These are phyloP conservation scores for Panicum hallii DNA, from an alignment of 202 grass and related monocot species.

Conservation along the genomic window DNA sequence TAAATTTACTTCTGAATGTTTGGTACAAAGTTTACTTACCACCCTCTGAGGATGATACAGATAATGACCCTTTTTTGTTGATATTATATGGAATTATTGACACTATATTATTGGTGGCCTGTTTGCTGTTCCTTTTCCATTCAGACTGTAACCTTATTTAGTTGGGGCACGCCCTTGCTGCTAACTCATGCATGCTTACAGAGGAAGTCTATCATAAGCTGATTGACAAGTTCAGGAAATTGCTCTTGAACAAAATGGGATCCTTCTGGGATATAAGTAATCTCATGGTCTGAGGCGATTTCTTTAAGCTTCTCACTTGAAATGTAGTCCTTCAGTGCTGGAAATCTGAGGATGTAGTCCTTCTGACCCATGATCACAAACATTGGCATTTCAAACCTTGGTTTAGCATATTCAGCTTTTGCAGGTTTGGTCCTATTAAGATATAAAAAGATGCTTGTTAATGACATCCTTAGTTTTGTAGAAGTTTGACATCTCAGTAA, in stretches of 20 bases:
- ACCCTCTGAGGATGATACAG: background rate
- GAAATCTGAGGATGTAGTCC: constrained; percentile 61
- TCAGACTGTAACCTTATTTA: background rate
- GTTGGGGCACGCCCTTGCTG: background rate
- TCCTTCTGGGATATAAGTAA: constrained; percentile 52
- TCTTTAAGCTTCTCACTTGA: constrained; percentile 55
- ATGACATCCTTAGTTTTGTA: background rate
- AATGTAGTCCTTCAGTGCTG: constrained; percentile 46
- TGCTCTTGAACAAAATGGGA: constrained; percentile 72
- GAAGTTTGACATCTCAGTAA: background rate
- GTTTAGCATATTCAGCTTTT: background rate
- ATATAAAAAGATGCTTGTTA: background rate
- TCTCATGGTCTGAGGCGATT: constrained; percentile 56
- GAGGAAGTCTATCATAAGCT: constrained; percentile 48
- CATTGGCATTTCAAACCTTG: constrained; percentile 59
- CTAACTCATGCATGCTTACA: constrained; percentile 23
- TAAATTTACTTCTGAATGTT: background rate
- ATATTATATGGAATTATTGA: background rate
- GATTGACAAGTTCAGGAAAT: constrained; percentile 58
- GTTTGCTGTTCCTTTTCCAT: background rate
- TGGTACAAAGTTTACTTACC: background rate
- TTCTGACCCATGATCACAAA: constrained; percentile 65
- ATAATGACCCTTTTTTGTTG: background rate
- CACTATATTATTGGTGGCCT: background rate
- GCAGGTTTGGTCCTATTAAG: constrained; percentile 34